Base-by-base conservation (phyloP, 495 filamentous ascomycete species). In the Neurospora sp. region DNA sequence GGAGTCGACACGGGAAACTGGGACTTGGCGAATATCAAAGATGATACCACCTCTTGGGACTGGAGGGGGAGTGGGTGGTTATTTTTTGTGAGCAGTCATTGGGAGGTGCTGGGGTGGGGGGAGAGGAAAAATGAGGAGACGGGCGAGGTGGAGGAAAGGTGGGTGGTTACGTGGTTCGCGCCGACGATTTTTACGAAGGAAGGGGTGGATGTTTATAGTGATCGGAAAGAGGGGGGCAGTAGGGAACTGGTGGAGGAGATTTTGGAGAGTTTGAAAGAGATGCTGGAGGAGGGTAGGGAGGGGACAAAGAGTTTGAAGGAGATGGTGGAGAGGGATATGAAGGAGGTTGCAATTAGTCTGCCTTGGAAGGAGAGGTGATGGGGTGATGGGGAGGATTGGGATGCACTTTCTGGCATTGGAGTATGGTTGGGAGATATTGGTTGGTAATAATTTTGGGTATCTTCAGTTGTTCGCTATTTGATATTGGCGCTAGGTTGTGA, bases 31-130 rank as follows among this genome's bases (percentile, higher is more conserved):
- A 66, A 35, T 0, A 35, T 35, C 31, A 18, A 66, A 2, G 14
- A 35, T 9, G 85, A 82, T 71, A 77, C 72, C 20, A 83, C 83
- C 7, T 83, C 80, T 11, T 94, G 90, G 88, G 85, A 89, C 72
- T 94, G 92, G 93, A 85, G 91, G 37, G 92, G 93, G 5, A 91
- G 88, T 75, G 90, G 91, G 4, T 86, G 82, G 86, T 78, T 95
- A 76, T 86, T 83, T 73, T 86, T 93, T 70, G 89, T 90, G 31
- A 83, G 81, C 44, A 88, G 86, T 60, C 88, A 91, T 78, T 95
- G 93, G 92, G 92, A 95, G 84, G 81, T 93, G 18, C 78, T 95
- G 54, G 91, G 91, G 5, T 92, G 85, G 84, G 92, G 92, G 1
- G 83, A 89, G 74, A 0, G 75, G 79, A 54, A 72, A 69, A 71